phyloP scores from a whole-genome alignment of 1,284 basidiomycete species.

The Blastosporella zonata region DNA sequence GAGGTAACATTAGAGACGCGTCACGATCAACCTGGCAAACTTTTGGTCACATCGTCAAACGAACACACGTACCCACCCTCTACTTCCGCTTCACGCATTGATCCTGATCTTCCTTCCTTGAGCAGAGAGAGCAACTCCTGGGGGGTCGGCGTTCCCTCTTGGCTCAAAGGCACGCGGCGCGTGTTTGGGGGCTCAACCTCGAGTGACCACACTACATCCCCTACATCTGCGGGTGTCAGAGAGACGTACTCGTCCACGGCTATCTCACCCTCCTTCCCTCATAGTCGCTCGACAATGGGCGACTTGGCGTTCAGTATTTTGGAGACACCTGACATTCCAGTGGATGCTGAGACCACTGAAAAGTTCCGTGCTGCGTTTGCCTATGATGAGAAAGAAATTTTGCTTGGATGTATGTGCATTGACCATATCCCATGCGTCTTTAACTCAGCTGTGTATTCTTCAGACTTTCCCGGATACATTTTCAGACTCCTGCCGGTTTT shows the following conservation, averaged over 20 bases:
- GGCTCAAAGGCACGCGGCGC: slow-evolving; percentile 60
- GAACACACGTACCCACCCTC: slow-evolving; percentile 80
- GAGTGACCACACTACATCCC: slow-evolving; percentile 23
- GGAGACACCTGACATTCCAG: slow-evolving; percentile 57
- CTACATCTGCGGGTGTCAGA: slow-evolving; percentile 32
- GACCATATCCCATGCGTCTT: neutral
- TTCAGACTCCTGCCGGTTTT: slow-evolving; percentile 84
- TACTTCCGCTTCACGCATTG: slow-evolving; percentile 40
- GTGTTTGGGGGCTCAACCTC: slow-evolving; percentile 35
- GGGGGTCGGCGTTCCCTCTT: slow-evolving; percentile 66
- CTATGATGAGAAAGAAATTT: slow-evolving; percentile 80
- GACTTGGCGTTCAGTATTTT: slow-evolving; percentile 77
- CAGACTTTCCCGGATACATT: slow-evolving; percentile 87
- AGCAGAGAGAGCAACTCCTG: slow-evolving; percentile 47
- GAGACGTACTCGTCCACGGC: slow-evolving; percentile 58
- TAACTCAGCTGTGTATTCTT: slow-evolving; percentile 1
- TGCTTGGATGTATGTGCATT: slow-evolving; percentile 74
- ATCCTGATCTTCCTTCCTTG: slow-evolving; percentile 43
- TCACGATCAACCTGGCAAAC: slow-evolving; percentile 21
- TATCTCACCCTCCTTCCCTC: slow-evolving; percentile 28
- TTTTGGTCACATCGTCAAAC: slow-evolving; percentile 25
- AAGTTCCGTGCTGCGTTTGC: slow-evolving; percentile 82
- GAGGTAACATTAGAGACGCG: slow-evolving; percentile 20
- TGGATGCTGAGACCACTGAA: slow-evolving; percentile 66
- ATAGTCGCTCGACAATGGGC: slow-evolving; percentile 37